These are phyloP conservation scores for Penicillium egyptiacum DNA, from an alignment of 495 filamentous ascomycete genomes.

Conservation along the genomic window DNA sequence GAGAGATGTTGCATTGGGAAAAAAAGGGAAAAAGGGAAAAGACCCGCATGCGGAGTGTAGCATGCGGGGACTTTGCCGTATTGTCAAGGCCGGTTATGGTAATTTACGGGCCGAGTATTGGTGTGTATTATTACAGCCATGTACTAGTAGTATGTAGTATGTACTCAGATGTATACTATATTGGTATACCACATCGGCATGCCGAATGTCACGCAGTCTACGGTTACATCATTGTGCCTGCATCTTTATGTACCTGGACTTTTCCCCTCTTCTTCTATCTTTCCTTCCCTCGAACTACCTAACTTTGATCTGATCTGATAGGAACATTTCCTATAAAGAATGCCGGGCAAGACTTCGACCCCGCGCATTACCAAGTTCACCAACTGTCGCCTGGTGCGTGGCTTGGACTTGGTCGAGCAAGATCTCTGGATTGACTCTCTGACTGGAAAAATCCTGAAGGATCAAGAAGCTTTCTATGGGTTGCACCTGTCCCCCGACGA, in stretches of 20 bases:
- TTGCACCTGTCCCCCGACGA: constrained; percentile 53
- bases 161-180: background rate
- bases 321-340: constrained; percentile 11
- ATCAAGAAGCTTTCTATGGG: constrained; percentile 74
- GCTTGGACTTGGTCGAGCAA: constrained; percentile 60
- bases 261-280: background rate
- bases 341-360: constrained; percentile 43
- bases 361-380: constrained; percentile 75
- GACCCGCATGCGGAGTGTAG: constrained; percentile 12
- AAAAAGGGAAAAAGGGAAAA: background rate
- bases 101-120: background rate
- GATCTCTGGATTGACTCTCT: constrained; percentile 78
- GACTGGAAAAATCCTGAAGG: constrained; percentile 72
- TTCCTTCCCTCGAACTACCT: background rate
- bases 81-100: background rate
- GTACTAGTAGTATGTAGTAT: background rate
- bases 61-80: constrained; percentile 2
- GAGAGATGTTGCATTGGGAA: constrained; percentile 7
- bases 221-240: constrained; percentile 31
- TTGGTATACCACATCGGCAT: constrained; percentile 29
- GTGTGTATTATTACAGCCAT: background rate
- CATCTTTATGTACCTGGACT: constrained; percentile 12
- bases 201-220: constrained; percentile 27
- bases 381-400: constrained; percentile 71
- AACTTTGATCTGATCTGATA: background rate